phyloP scores from a whole-genome alignment of 495 filamentous ascomycete species.

The Aspergillus taichungensis region DNA sequence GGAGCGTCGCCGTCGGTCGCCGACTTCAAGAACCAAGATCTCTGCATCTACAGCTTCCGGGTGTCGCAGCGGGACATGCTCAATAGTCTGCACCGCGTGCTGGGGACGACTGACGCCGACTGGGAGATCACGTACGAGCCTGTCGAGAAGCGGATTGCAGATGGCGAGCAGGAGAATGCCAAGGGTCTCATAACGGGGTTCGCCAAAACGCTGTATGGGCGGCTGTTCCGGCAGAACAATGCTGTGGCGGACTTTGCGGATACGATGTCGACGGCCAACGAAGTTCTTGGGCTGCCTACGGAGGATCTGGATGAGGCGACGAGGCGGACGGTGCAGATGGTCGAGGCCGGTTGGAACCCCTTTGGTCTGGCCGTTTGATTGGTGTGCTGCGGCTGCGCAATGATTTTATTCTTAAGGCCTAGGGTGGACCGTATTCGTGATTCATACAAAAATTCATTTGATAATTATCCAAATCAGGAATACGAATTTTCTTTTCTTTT shows the following conservation, averaged over 20 bases:
- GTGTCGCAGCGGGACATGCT: constrained; percentile 46
- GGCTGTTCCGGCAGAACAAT: constrained; percentile 40
- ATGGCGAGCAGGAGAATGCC: constrained; percentile 30
- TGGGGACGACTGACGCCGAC: constrained; percentile 40
- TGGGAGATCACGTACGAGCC: constrained; percentile 47
- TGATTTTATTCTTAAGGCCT: no score
- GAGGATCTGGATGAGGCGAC: constrained; percentile 49
- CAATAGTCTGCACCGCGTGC: constrained; percentile 42
- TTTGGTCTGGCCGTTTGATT: no score
- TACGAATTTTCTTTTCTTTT: no score
- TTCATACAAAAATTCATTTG: no score
- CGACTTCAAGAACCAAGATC: constrained; percentile 28
- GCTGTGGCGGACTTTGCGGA: constrained; percentile 32
- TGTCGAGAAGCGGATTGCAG: constrained; percentile 30
- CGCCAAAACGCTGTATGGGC: constrained; percentile 37
- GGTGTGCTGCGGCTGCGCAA: no score
- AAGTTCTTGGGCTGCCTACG: constrained; percentile 41
- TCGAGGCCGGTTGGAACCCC: no score
- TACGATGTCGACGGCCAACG: constrained; percentile 36
- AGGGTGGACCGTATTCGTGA: no score
- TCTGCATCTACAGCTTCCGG: constrained; percentile 38
- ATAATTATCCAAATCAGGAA: no score
- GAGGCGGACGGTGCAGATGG: no score
- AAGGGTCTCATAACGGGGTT: constrained; percentile 27
- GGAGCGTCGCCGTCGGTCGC: constrained; percentile 18